A percentile compares a stretch with the other conserved stretches of the same genome.
These are phyloP conservation scores for Ophiostoma sp. DNA, from an alignment of 2,329 filamentous ascomycete genomes.

Conservation along the genomic window DNA sequence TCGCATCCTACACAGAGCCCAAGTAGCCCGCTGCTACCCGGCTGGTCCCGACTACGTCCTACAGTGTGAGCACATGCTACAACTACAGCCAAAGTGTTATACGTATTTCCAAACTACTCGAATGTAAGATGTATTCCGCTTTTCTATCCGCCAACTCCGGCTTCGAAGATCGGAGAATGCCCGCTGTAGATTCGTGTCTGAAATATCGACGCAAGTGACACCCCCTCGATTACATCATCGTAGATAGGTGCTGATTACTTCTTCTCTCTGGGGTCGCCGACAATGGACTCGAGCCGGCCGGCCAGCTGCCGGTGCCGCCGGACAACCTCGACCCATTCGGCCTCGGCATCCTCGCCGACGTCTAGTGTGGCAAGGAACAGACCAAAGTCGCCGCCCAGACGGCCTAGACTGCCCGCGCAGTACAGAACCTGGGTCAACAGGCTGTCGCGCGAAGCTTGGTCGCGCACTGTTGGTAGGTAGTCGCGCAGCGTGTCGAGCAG, in stretches of 20 bases:
- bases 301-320: slow-evolving; percentile 81
- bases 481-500: slow-evolving; percentile 67
- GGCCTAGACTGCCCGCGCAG: slow-evolving; percentile 82
- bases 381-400: slow-evolving; percentile 88
- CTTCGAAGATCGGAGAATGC: background rate
- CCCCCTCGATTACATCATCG: too few relatives aligned
- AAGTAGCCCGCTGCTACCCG: background rate
- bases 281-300: slow-evolving; percentile 66
- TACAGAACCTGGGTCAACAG: slow-evolving; percentile 89
- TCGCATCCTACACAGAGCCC: background rate
- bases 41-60: background rate
- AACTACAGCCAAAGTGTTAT: too few relatives aligned
- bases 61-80: background rate
- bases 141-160: background rate
- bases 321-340: slow-evolving; percentile 84
- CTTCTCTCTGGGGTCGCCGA: slow-evolving; percentile 42
- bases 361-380: slow-evolving; percentile 68
- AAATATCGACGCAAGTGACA: too few relatives aligned
- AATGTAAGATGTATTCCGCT: too few relatives aligned
- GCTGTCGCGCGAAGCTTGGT: slow-evolving; percentile 75
- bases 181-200: background rate
- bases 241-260: background rate
- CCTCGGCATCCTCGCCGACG: slow-evolving; percentile 42
- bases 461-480: slow-evolving; percentile 77
- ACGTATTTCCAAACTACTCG: background rate